Evolutionary conservation across 352 stramenopile genomes (phyloP), one percentile per base, ranked within the genome.

Genomic region (Thalassiosira allenii): DNA sequence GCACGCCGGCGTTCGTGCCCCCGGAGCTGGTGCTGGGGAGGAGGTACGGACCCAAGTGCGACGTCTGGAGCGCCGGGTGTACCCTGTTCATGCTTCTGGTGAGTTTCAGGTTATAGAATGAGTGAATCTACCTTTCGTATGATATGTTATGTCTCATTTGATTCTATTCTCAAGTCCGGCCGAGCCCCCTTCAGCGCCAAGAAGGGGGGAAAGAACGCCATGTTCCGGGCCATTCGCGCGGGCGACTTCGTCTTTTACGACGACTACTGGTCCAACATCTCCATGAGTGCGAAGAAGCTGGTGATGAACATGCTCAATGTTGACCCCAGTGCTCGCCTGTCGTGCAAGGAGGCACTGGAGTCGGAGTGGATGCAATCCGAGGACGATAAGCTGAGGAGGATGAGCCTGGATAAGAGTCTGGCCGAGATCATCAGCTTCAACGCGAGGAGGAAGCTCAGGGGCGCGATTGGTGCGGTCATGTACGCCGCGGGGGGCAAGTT

Each of bases 1-100:
- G 97, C 11, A 99, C 96, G 32, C 96, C 96, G 0, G 96, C 96
- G 0, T 99, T 98, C 88, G 96, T 99, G 0, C 96, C 97, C 0
- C 97, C 97, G 0, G 97, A 99, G 90, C 97, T 99, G 54, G 79
- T 99, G 43, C 93, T 91, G 64, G 91, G 95, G 0, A 89, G 91
- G 11, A 76, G 89, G 58, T 99, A 99, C 76, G 94, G 95, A 23
- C 89, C 88, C 2, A 93, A 95, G 72, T 96, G 97, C 12, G 97
- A 98, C 75, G 92, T 98, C 41, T 99, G 96, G 95, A 97, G 92
- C 83, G 89, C 97, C 23, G 96, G 97, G 1, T 97, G 98, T 53
- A 97, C 98, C 54, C 88, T 95, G 1, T 98, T 97, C 81, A 97
- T 98, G 84, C 77, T 98, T 40, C 90, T 98, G 40, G 84, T 70